These are phyloP conservation scores for Cladophialophora psammophila DNA, from an alignment of 2,329 filamentous ascomycete genomes.

Conservation along the genomic window DNA sequence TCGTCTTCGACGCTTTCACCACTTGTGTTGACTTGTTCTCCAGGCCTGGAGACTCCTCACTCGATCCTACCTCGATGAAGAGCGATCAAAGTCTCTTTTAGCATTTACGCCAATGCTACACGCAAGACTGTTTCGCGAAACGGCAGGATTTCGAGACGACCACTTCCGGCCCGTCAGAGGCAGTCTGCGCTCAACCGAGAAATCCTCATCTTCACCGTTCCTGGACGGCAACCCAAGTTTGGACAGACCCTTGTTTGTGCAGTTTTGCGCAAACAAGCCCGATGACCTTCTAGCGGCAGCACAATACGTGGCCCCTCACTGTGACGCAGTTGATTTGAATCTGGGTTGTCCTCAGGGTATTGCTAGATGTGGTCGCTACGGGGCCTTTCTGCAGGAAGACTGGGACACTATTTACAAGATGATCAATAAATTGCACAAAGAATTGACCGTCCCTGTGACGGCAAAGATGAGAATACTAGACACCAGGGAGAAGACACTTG, in stretches of 20 bases:
- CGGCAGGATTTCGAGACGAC: slow-evolving; percentile 74
- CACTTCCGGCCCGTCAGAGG: slow-evolving; percentile 76
- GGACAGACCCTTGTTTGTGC: slow-evolving; percentile 91
- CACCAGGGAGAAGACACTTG: slow-evolving; percentile 82
- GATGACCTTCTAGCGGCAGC: slow-evolving; percentile 68
- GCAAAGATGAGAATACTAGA: slow-evolving; percentile 94
- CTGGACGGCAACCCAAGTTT: slow-evolving; percentile 86
- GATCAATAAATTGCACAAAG: slow-evolving; percentile 80
- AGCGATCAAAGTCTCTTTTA: slow-evolving; percentile 71
- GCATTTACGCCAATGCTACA: slow-evolving; percentile 98
- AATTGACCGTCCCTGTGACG: slow-evolving; percentile 83
- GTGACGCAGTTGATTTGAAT: slow-evolving; percentile 91
- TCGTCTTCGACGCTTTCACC: slow-evolving; percentile 8
- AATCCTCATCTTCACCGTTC: slow-evolving; percentile 55
- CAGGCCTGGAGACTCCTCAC: slow-evolving; percentile 96
- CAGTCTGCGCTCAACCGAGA: slow-evolving; percentile 45
- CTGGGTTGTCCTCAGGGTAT: slow-evolving; percentile 97
- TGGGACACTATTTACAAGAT: slow-evolving; percentile 82
- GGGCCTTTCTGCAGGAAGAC: slow-evolving; percentile 93
- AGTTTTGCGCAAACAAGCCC: slow-evolving; percentile 76
- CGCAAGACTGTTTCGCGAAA: slow-evolving; percentile 83
- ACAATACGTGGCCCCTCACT: slow-evolving; percentile 79
- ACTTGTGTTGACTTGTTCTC: slow-evolving; percentile 32
- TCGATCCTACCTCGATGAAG: slow-evolving; percentile 82
- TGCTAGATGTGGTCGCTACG: slow-evolving; percentile 87